phyloP scores from a whole-genome alignment of 305 asterid genomes.

The Solanum hybrid region DNA sequence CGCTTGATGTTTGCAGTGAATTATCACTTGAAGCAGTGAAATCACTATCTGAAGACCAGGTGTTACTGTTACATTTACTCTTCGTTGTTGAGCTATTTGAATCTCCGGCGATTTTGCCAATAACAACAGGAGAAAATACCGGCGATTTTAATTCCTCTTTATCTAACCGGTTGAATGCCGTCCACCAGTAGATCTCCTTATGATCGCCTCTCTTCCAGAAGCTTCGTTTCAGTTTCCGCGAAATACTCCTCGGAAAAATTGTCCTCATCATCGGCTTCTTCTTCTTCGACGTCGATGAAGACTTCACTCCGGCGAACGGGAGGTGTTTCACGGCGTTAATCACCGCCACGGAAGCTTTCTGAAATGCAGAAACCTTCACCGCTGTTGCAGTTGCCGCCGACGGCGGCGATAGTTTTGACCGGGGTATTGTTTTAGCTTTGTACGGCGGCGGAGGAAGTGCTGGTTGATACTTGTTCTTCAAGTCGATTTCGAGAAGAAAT shows the following conservation, averaged over 20 bases:
- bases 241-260: constrained; percentile 39
- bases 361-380: constrained; percentile 32
- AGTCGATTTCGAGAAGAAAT: constrained; percentile 48
- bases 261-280: constrained; percentile 11
- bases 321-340: constrained; percentile 52
- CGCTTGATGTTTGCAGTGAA: constrained; percentile 14
- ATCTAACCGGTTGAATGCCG: constrained; percentile 27
- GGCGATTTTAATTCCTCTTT: constrained; percentile 27
- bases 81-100: constrained; percentile 21
- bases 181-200: constrained; percentile 46
- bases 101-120: background rate
- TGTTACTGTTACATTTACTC: constrained; percentile 20
- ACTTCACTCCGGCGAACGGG: constrained; percentile 19
- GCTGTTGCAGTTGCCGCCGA: background rate
- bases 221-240: constrained; percentile 34
- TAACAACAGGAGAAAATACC: constrained; percentile 1
- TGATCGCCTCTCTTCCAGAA: constrained; percentile 46
- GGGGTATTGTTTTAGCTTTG: background rate
- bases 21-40: constrained; percentile 31
- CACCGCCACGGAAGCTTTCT: constrained; percentile 26
- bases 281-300: constrained; percentile 8
- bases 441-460: background rate
- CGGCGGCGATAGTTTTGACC: constrained; percentile 20
- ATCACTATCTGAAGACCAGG: constrained; percentile 41
- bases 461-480: constrained; percentile 23